These are phyloP conservation scores for Curvularia eragrostidis DNA, from an alignment of 2,329 filamentous ascomycete genomes.

Conservation along the genomic window DNA sequence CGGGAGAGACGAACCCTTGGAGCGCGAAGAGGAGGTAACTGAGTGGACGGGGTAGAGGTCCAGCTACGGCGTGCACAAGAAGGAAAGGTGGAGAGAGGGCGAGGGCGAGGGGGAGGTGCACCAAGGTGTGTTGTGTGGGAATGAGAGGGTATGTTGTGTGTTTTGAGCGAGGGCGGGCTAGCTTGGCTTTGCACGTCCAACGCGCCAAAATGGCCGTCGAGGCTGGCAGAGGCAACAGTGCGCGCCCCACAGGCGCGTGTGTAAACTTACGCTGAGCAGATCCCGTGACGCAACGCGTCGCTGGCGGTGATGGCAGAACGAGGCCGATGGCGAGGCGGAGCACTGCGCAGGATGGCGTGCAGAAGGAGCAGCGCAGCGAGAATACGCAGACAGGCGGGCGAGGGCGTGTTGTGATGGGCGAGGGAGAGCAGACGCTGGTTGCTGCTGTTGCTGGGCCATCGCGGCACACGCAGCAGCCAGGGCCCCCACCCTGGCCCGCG, in stretches of 20 bases:
- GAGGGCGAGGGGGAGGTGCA: slow-evolving; percentile 35
- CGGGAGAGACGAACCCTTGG: slow-evolving; percentile 38
- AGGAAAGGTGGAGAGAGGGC: slow-evolving; percentile 29
- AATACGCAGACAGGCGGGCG: background rate
- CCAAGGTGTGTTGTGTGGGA: slow-evolving; percentile 47
- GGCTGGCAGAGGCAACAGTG: slow-evolving; percentile 41
- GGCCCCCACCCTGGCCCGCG: slow-evolving; percentile 15
- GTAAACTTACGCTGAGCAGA: slow-evolving; percentile 34
- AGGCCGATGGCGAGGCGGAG: slow-evolving; percentile 6
- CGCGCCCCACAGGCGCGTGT: slow-evolving; percentile 46
- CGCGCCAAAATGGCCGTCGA: slow-evolving; percentile 37
- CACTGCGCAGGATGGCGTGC: background rate
- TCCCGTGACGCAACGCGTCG: slow-evolving; percentile 33
- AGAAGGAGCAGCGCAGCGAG: slow-evolving; percentile 24
- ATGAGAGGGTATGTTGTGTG: slow-evolving; percentile 42
- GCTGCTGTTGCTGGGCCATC: slow-evolving; percentile 20
- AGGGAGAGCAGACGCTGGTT: slow-evolving; percentile 21
- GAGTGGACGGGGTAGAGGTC: slow-evolving; percentile 40
- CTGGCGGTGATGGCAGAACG: slow-evolving; percentile 12
- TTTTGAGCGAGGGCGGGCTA: slow-evolving; percentile 42
- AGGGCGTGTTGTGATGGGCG: slow-evolving; percentile 27
- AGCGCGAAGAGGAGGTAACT: slow-evolving; percentile 32
- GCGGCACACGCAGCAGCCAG: slow-evolving; percentile 19
- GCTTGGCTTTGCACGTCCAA: slow-evolving; percentile 34
- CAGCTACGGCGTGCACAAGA: slow-evolving; percentile 43